Base-by-base conservation (phyloP, 306 rosid genomes). In the Rosa multiflora region DNA sequence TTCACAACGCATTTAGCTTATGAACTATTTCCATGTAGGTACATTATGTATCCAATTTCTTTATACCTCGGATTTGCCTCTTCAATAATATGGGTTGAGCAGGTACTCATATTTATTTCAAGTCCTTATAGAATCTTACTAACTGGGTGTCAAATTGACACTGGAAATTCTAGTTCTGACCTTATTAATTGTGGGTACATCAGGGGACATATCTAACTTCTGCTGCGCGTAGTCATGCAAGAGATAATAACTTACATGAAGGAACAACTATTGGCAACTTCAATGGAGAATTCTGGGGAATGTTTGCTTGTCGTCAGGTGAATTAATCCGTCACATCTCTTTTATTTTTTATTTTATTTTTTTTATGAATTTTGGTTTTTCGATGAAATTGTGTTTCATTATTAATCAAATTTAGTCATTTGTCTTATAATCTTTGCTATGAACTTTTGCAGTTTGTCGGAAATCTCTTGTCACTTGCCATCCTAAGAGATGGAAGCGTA, bases 191-290 rank as follows among this genome's bases (percentile, higher is more conserved):
- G 44, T 81, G 85, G 72, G 49, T 67, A 69, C 85, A 72, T 79
- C 90, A 95, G 99, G 99, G 98, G 61, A 91, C 98, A 48, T 95
- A 95, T 86, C 96, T 93, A 55, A 93, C 99, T 67, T 87, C 91
- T 56, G 73, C 91, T 32, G 99, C 96, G 44, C 96, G 82, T 66
- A 83, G 86, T 73, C 92, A 95, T 86, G 92, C 97, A 82, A 85
- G 76, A 80, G 93, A 86, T 77, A 39, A 81, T 75, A 85, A 78
- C 69, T 83, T 88, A 76, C 94, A 86, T 76, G 97, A 95, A 86
- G 96, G 93, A 84, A 88, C 92, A 13, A 87, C 90, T 48, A 93
- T 91, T 77, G 98, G 99, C 35, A 87, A 90, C 84, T 92, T 95
- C 83, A 95, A 95, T 59, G 99, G 99, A 78, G 97, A 88, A 81